These are phyloP conservation scores for Marsdenia floribunda DNA, from an alignment of 257 asterid genomes.

Conservation along the genomic window DNA sequence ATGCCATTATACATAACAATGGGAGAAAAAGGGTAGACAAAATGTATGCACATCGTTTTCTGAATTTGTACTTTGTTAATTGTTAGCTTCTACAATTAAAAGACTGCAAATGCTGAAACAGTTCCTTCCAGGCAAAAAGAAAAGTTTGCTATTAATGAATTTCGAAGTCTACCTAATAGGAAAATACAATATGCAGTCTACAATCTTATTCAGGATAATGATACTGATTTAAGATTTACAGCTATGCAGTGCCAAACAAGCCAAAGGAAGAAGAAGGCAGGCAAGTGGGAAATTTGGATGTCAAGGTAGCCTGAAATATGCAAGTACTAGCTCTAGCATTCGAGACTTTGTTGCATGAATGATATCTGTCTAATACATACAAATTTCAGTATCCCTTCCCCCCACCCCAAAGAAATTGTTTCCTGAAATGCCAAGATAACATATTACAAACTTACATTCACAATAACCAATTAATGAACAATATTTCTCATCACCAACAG, in stretches of 20 bases:
- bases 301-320: background rate
- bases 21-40: background rate
- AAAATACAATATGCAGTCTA: background rate
- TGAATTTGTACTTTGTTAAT: background rate
- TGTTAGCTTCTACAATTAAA: background rate
- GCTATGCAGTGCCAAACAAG: background rate
- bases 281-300: background rate
- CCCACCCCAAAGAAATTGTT: background rate
- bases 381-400: background rate
- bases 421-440: background rate
- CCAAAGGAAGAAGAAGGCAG: background rate
- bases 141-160: background rate
- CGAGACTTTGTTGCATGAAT: background rate
- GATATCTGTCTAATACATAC: background rate
- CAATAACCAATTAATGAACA: background rate
- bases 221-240: background rate
- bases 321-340: background rate
- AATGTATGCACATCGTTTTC: background rate
- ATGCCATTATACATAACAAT: background rate
- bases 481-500: background rate
- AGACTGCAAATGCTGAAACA: background rate
- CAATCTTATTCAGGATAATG: background rate
- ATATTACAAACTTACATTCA: background rate
- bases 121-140: background rate
- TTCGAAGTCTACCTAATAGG: background rate